phyloP scores from a whole-genome alignment of 495 filamentous ascomycete species.

The Apiosordaria backusii region DNA sequence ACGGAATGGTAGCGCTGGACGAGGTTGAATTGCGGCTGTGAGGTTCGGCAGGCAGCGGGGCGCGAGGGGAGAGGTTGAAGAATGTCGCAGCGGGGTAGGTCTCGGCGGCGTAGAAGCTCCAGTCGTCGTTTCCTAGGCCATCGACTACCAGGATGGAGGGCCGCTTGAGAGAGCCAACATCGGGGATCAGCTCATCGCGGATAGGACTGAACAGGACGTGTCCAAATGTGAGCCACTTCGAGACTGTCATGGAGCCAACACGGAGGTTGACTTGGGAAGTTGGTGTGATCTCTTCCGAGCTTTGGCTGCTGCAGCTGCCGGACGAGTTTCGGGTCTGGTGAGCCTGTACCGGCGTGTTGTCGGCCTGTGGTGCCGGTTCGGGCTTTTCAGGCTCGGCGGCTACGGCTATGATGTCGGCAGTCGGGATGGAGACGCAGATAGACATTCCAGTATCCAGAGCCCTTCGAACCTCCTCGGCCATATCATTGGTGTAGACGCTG shows the following conservation, averaged over 20 bases:
- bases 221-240: constrained; percentile 88
- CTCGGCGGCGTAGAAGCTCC: constrained; percentile 95
- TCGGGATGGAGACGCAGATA: constrained; percentile 21
- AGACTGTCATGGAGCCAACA: constrained; percentile 64
- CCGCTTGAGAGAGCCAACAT: constrained; percentile 43
- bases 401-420: constrained; percentile 46
- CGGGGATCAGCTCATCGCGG: constrained; percentile 65
- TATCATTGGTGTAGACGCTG: constrained; percentile 45
- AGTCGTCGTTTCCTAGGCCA: constrained; percentile 81
- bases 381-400: constrained; percentile 41
- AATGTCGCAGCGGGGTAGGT: constrained; percentile 83
- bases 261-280: constrained; percentile 76
- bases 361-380: constrained; percentile 18
- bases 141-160: constrained; percentile 83
- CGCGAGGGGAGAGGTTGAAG: constrained; percentile 71
- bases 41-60: constrained; percentile 36
- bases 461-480: constrained; percentile 45
- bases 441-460: constrained; percentile 28
- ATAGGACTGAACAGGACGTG: constrained; percentile 92
- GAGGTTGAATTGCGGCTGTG: constrained; percentile 12
- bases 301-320: constrained; percentile 40
- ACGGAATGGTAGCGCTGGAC: constrained; percentile 39
- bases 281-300: constrained; percentile 55
- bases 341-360: constrained; percentile 31
- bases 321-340: constrained; percentile 43